These are phyloP conservation scores for Diddensiella santjacobensis DNA, from an alignment of 805 yeast species.

Conservation along the genomic window DNA sequence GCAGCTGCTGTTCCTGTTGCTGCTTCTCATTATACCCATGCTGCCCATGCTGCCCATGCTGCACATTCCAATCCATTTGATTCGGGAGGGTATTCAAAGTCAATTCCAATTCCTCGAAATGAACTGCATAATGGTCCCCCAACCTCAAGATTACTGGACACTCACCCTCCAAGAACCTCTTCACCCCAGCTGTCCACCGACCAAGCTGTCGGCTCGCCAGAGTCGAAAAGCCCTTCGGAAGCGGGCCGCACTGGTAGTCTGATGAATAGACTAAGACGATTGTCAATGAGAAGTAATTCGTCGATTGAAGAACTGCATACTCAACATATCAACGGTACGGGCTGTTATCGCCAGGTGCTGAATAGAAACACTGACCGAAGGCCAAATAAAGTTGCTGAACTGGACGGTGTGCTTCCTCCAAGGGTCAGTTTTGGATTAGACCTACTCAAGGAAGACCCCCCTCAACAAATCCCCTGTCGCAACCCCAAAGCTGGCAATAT, in stretches of 20 bases:
- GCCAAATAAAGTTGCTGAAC: slow-evolving; percentile 14
- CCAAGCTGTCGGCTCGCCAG: slow-evolving; percentile 7
- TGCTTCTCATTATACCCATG: too few relatives aligned
- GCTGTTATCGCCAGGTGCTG: slow-evolving; percentile 36
- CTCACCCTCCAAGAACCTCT: slow-evolving; percentile 9
- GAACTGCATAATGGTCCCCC: background rate
- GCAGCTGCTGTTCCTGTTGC: too few relatives aligned
- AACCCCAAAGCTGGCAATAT: slow-evolving; percentile 79
- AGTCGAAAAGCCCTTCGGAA: slow-evolving; percentile 8
- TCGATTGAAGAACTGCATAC: background rate
- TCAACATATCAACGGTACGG: background rate
- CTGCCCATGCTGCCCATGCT: too few relatives aligned
- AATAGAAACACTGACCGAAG: slow-evolving; percentile 45
- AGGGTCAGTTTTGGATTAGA: slow-evolving; percentile 78
- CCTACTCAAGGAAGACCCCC: slow-evolving; percentile 74
- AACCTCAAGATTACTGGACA: background rate
- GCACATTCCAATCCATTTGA: background rate
- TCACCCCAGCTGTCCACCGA: slow-evolving; percentile 21
- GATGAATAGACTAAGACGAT: slow-evolving; percentile 19
- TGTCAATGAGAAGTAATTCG: slow-evolving; percentile 15
- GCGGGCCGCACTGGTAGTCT: slow-evolving; percentile 12
- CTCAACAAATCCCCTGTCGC: slow-evolving; percentile 90
- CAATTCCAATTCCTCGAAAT: background rate
- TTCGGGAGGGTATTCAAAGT: background rate
- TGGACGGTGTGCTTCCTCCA: slow-evolving; percentile 36